Base-by-base conservation (phyloP, 345 rosid species). In the Citrus cavaleriei region DNA sequence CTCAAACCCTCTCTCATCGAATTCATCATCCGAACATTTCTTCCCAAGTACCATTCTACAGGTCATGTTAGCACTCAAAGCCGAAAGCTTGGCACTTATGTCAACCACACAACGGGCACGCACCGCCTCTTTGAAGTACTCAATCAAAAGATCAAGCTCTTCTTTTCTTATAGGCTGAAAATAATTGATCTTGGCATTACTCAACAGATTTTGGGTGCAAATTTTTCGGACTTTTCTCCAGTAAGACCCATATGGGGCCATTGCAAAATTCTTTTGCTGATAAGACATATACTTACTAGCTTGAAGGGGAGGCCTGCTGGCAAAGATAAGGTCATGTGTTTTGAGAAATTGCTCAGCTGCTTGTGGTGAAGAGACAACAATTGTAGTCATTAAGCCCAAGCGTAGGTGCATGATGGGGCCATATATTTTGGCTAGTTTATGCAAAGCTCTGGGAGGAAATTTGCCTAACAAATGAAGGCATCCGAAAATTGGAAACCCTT, bases 351-450 rank as follows among this genome's bases (percentile, higher is more conserved):
- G 71, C 49, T 83, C 81, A 4, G 86, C 88, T 12, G 80, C 83
- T 25, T 75, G 63, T 1, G 90, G 81, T 0, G 88, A 83, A 0
- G 88, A 87, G 22, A 83, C 28, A 58, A 58, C 62, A n/a, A 58
- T 58, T 22, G 62, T 58, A 2, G 62, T 21, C 25, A 58, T n/a
- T 58, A 58, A 8, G 62, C 62, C 62, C 24, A 58, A n/a, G 13
- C 62, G 62, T 58, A 58, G 8, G 62, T 58, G 62, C 90, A 85
- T 85, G 66, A 85, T 73, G 37, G 90, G 77, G n/a, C 90, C 86
- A 58, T 85, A 83, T 22, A 5, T 58, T 58, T 58, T 58, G 62
- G 62, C 27, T 21, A 58, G 62, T 58, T 58, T n/a, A n/a, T 58
- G 27, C 62, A 58, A 58, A 58, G 10, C 3, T 58, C 62, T 21